A percentile compares a stretch with the other conserved stretches of the same genome.
Evolutionary conservation across 352 stramenopile genomes (phyloP).

Genomic region (Aphanomyces stellatus): DNA sequence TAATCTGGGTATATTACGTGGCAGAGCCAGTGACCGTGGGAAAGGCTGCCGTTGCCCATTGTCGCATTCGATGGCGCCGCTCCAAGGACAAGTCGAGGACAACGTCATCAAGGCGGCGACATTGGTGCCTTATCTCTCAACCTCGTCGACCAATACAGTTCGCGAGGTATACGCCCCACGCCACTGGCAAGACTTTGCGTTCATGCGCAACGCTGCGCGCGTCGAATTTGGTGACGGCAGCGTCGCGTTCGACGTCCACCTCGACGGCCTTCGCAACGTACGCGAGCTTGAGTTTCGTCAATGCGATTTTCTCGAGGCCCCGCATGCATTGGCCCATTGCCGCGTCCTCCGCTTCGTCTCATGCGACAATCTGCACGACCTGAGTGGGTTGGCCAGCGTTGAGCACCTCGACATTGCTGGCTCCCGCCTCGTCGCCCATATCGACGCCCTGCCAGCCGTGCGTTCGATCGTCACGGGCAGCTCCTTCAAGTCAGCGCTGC

Average conservation of each 20-base stretch:
- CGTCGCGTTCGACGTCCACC: background rate
- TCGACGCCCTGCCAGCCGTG: background rate
- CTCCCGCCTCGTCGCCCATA: background rate
- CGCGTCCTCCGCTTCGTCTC: background rate
- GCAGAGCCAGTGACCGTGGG: no score
- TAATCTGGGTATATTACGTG: background rate
- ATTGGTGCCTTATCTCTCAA: no score
- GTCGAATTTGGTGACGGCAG: conserved; percentile 7
- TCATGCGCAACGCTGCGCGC: background rate
- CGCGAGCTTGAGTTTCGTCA: conserved; percentile 4
- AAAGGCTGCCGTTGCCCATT: no score
- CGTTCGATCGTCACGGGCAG: background rate
- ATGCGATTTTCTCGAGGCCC: conserved; percentile 8
- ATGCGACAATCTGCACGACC: conserved; percentile 41
- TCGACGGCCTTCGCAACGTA: background rate
- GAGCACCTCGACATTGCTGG: background rate
- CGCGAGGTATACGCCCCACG: background rate
- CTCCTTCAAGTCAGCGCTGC: background rate
- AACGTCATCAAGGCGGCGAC: background rate
- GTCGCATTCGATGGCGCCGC: background rate
- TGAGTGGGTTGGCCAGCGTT: conserved; percentile 29
- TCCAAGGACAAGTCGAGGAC: background rate
- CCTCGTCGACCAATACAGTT: background rate
- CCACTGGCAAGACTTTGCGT: conserved; percentile 7
- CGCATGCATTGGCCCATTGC: background rate